Evolutionary conservation across 2,329 filamentous ascomycete species (phyloP), one percentile per base, ranked within the genome.

Genomic region (Colletotrichum coccodes): DNA sequence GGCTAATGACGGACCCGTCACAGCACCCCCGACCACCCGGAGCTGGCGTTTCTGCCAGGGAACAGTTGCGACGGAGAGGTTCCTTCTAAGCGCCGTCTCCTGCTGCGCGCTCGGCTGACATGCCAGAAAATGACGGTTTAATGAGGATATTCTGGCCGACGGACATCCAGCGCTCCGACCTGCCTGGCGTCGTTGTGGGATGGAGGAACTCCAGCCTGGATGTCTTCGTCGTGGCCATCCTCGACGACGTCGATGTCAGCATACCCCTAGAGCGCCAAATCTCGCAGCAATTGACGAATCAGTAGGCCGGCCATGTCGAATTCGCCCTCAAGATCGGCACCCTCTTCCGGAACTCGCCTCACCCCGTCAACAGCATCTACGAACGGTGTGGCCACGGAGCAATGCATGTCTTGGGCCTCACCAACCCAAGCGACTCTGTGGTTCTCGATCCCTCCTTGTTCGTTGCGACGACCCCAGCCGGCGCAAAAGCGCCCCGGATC

Each of bases 61-160:
- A 99, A 85, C 95, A 99, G 84, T 85, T 99, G 75, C 91, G 94
- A 82, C 92, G 96, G 76, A 90, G 96, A 80, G 96, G 96, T 74
- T 99, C 96, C 69, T 98, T 99, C 82, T 98, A 89, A 87, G 71
- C n/a, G 61, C 34, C 73, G 73, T 64, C 62, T 56, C 60, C 62
- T 74, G 73, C 75, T 71, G 73, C 74, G 74, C 72, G 70, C 71
- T 70, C 74, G 71, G 77, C 78, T 82, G 87, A 86, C 86, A 91
- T 91, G 89, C 84, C 88, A 84, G 88, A 89, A 83, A 86, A 90
- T 86, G 89, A 96, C 93, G 95, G 93, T 77, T 86, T 98, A 85
- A 94, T 98, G 91, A 94, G 96, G 85, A 91, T 99, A 84, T 98
- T 99, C 85, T 99, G 96, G 96, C 97, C 96, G 76, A 92, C 92